Conservation (phyloP, 768 basidiomycete genomes). For the Gymnopilus junonius region DNA sequence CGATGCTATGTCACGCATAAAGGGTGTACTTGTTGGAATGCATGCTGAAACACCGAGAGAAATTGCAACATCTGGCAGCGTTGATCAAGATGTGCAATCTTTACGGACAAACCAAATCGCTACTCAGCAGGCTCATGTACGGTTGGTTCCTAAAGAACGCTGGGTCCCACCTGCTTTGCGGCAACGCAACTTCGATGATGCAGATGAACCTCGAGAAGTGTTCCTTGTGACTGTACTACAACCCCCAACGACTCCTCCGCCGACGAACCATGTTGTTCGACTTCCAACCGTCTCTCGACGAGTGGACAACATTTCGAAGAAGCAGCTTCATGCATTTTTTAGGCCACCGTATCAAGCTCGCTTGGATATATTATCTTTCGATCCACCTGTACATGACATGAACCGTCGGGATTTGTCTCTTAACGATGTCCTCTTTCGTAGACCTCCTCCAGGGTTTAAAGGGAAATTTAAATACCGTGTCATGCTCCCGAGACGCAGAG, state of each 20-base stretch:
- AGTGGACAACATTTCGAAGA: conserved; percentile 50
- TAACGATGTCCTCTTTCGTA: conserved; percentile 68
- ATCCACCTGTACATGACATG: conserved; percentile 73
- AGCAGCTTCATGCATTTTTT: conserved; percentile 50
- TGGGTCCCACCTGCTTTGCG: conserved; percentile 65
- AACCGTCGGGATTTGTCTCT: conserved; percentile 61
- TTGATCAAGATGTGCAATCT: conserved; percentile 28
- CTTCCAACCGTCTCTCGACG: conserved; percentile 49
- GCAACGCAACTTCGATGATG: conserved; percentile 36
- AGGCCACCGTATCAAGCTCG: conserved; percentile 45
- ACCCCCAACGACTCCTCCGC: conserved; percentile 52
- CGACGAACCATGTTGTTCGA: conserved; percentile 46
- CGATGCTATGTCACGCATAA: conserved; percentile 86
- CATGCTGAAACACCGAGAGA: conserved; percentile 49
- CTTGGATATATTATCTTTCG: conserved; percentile 72
- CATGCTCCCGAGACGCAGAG: conserved; percentile 41
- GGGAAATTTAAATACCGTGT: conserved; percentile 46
- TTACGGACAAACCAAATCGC: conserved; percentile 23
- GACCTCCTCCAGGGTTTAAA: conserved; percentile 38
- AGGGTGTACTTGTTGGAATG: conserved; percentile 76
- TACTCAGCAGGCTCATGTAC: conserved; percentile 17
- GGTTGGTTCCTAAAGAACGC: conserved; percentile 42
- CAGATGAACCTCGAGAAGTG: conserved; percentile 43
- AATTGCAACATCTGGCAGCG: conserved; percentile 11
- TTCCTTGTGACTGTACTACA: conserved; percentile 51